Percentiles rank a stretch among this genome's conserved stretches.
Conservation (phyloP, 192 early-diverging fungal genomes). For the Chytriomyces confervae region DNA sequence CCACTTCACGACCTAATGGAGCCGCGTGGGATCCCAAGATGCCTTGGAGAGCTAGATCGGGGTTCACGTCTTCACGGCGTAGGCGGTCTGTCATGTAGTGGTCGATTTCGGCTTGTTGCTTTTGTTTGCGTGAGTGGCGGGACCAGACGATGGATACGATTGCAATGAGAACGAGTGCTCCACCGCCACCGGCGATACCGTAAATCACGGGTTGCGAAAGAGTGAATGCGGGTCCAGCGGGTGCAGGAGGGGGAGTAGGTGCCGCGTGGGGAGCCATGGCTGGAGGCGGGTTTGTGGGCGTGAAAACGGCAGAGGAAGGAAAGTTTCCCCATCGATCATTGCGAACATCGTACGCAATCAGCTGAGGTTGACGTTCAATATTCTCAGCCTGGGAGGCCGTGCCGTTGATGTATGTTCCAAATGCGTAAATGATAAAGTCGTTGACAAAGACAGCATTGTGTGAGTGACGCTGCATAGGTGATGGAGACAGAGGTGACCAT, state of each 20-base stretch:
- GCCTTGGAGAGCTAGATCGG: slow-evolving; percentile 17
- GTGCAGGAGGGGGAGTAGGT: neutral
- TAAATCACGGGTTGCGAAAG: slow-evolving; percentile 8
- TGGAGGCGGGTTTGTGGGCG: neutral
- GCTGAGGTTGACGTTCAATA: neutral
- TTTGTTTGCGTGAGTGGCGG: neutral
- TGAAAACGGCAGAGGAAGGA: neutral
- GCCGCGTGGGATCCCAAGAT: slow-evolving; percentile 3
- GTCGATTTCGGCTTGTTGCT: slow-evolving; percentile 12
- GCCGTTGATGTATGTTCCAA: slow-evolving; percentile 9
- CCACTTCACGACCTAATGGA: slow-evolving; percentile 14
- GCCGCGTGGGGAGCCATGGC: neutral
- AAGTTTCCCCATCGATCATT: slow-evolving; percentile 6
- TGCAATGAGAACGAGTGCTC: slow-evolving; percentile 3
- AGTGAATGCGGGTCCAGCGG: neutral
- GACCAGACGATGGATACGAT: neutral
- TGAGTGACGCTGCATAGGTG: slow-evolving; percentile 12
- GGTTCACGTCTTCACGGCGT: slow-evolving; percentile 21
- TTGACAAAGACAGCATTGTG: slow-evolving; percentile 21
- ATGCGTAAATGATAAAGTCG: slow-evolving; percentile 11
- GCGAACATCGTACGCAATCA: slow-evolving; percentile 14
- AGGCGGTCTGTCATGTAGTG: slow-evolving; percentile 19
- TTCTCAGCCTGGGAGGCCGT: neutral
- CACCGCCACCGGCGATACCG: slow-evolving; percentile 24
- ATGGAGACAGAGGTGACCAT: slow-evolving; percentile 11